Evolutionary conservation across 108 stramenopile genomes (phyloP).

Genomic region (Skeletonema menzelii): DNA sequence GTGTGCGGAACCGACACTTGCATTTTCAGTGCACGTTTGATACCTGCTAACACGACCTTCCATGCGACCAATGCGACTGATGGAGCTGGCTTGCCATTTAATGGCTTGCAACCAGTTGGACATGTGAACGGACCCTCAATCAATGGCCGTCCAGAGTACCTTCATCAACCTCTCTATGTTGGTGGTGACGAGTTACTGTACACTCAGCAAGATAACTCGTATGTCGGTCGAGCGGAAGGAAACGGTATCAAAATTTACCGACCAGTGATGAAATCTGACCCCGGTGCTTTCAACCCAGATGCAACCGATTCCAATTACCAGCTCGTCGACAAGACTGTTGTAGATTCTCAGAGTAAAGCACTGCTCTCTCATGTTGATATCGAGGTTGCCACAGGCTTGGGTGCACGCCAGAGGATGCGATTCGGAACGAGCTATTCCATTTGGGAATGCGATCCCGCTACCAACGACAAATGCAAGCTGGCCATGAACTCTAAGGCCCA

Average conservation of each 20-base stretch:
- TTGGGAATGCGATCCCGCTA: conserved; percentile 57
- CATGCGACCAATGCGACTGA: conserved; percentile 13
- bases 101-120: conserved; percentile 55
- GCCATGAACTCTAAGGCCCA: conserved; percentile 26
- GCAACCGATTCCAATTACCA: conserved; percentile 31
- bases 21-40: conserved; percentile 43
- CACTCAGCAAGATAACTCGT: conserved; percentile 46
- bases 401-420: conserved; percentile 46
- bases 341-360: conserved; percentile 16
- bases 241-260: conserved; percentile 60
- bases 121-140: conserved; percentile 41
- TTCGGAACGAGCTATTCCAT: conserved; percentile 54
- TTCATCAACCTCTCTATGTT: conserved; percentile 52
- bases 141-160: conserved; percentile 51
- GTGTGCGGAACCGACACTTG: conserved; percentile 42
- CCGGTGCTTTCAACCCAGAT: conserved; percentile 37
- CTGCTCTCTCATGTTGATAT: conserved; percentile 50
- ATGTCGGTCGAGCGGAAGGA: conserved; percentile 40
- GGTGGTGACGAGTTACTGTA: conserved; percentile 46
- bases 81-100: conserved; percentile 50
- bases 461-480: conserved; percentile 42
- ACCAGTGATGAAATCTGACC: conserved; percentile 30
- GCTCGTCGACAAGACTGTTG: conserved; percentile 37
- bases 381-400: conserved; percentile 50
- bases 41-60: conserved; percentile 27